Evolutionary conservation across 2,329 filamentous ascomycete genomes (phyloP).

Genomic region (Fusarium anguioides): DNA sequence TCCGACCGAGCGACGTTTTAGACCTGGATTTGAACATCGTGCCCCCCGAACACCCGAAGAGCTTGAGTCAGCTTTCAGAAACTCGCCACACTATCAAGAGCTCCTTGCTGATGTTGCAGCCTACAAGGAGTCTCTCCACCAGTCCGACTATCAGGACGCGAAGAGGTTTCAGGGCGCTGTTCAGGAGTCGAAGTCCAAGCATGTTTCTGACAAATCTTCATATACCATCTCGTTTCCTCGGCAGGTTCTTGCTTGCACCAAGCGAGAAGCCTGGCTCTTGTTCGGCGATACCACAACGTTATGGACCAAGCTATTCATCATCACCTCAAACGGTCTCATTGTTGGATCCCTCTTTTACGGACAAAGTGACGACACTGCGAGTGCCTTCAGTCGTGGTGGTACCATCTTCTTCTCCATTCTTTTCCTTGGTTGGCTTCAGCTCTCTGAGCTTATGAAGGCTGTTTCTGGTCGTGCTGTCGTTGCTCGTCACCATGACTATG

Average conservation of each 20-base stretch:
- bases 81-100: constrained; percentile 68
- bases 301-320: constrained; percentile 83
- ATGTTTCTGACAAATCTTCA: constrained; percentile 73
- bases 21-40: constrained; percentile 69
- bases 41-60: constrained; percentile 76
- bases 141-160: constrained; percentile 69
- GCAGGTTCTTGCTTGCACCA: constrained; percentile 76
- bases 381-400: constrained; percentile 68
- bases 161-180: constrained; percentile 75
- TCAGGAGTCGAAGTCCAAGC: constrained; percentile 75
- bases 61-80: constrained; percentile 72
- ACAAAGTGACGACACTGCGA: constrained; percentile 66
- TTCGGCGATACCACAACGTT: constrained; percentile 79
- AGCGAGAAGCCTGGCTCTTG: constrained; percentile 82
- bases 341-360: constrained; percentile 84
- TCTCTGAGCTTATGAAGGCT: constrained; percentile 82
- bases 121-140: constrained; percentile 57
- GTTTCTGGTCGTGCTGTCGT: constrained; percentile 75
- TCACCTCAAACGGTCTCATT: constrained; percentile 77
- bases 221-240: constrained; percentile 81
- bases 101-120: constrained; percentile 69
- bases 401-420: constrained; percentile 62
- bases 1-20: constrained; percentile 74
- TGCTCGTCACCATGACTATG: constrained; percentile 59
- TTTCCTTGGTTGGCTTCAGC: constrained; percentile 72